Evolutionary conservation across 257 asterid species (phyloP).

Genomic region (Nicotiana benthamiana): DNA sequence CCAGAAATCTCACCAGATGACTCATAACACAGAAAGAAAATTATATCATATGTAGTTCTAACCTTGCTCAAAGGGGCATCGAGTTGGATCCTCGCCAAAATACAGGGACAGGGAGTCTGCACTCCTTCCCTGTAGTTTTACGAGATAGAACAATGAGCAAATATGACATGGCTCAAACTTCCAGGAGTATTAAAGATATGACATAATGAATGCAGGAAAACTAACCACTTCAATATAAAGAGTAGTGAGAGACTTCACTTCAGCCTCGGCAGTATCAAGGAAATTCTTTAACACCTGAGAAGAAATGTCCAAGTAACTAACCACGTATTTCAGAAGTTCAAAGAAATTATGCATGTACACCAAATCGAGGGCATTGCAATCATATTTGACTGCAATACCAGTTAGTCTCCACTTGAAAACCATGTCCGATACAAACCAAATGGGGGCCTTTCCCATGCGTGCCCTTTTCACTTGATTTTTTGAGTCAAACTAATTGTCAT

Average conservation of each 20-base stretch:
- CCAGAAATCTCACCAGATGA: background rate
- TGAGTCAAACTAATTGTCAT: background rate
- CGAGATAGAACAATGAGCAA: background rate
- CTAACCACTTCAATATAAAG: constrained; percentile 96
- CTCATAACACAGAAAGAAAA: background rate
- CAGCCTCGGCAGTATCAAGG: constrained; percentile 87
- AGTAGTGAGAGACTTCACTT: constrained; percentile 83
- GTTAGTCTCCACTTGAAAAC: background rate
- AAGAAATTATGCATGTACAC: background rate
- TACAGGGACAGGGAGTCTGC: constrained; percentile 90
- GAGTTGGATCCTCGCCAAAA: constrained; percentile 98
- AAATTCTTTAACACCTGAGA: constrained; percentile 75
- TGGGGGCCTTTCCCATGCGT: background rate
- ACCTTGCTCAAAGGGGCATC: constrained; percentile 99
- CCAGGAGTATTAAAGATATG: background rate
- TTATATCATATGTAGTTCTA: background rate
- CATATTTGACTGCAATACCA: background rate
- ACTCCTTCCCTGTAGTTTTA: constrained; percentile 73
- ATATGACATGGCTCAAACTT: background rate
- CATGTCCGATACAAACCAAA: background rate
- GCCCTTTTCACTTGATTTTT: background rate
- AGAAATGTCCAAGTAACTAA: constrained; percentile 17
- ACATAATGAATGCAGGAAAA: background rate
- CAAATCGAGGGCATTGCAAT: background rate
- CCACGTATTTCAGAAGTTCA: background rate